Conservation (phyloP, 2,329 filamentous ascomycete genomes). For the Trichoderma brevicompactum region DNA sequence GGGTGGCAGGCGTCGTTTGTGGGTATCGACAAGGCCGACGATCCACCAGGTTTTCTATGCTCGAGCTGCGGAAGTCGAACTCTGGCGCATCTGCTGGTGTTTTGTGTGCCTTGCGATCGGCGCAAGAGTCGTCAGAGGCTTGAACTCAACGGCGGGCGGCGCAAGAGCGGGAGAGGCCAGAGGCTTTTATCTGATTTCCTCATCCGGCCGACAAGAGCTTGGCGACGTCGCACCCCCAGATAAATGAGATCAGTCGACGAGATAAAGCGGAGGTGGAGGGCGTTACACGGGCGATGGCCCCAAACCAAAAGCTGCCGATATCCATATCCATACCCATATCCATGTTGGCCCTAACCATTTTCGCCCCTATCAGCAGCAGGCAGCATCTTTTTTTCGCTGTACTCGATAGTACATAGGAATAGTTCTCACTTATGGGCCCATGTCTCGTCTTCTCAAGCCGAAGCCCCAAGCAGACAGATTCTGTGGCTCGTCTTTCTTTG, state of each 20-base stretch:
- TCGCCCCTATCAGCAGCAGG: constrained; percentile 8
- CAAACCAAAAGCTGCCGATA: not conserved
- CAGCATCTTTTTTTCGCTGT: no score
- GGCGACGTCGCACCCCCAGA: not conserved
- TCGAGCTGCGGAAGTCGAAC: no score
- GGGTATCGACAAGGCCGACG: not conserved
- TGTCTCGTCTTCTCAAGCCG: no score
- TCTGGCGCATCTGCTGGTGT: not conserved
- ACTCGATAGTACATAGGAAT: no score
- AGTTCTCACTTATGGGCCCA: no score
- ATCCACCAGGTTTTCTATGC: constrained; percentile 2
- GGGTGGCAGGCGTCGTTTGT: constrained; percentile 12
- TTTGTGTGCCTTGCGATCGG: not conserved
- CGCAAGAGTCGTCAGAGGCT: constrained; percentile 24
- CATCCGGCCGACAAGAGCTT: not conserved
- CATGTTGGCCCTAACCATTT: not conserved
- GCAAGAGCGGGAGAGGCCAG: constrained; percentile 15
- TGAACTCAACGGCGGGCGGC: constrained; percentile 20
- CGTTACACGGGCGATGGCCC: not conserved
- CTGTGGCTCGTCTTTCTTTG: not conserved
- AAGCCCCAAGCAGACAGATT: no score
- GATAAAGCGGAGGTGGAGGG: constrained; percentile 8
- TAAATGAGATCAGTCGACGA: not conserved
- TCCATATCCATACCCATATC: not conserved
- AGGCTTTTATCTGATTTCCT: constrained; percentile 26